Evolutionary conservation across 1,284 basidiomycete species (phyloP), one percentile per base, ranked within the genome.

Genomic region (Cutaneotrichosporon sp.): DNA sequence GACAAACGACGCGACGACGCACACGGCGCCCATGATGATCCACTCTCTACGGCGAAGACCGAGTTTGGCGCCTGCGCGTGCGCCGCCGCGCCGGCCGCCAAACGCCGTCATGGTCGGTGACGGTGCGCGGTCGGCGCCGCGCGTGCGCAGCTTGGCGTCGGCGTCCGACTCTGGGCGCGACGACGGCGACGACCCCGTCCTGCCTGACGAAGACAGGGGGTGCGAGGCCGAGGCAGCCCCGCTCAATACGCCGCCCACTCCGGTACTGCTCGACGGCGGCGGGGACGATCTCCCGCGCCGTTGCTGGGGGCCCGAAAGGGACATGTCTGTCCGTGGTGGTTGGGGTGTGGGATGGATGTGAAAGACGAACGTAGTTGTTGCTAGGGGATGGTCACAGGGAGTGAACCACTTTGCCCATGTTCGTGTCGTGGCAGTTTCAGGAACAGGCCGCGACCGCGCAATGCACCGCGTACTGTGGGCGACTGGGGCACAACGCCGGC

Each of bases 1-100:
- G 12, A 94, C 87, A 34, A 79, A 81, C 10, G 78, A 72, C 0
- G 88, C 90, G 45, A 94, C 22, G 3, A 63, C n/a, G 9, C 56
- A 53, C 5, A 73, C 59, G 3, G 26, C 58, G 21, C 41, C 54
- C n/a, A 73, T 45, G 36, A 73, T 51, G n/a, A 60, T 52, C 70
- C 69, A 72, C 49, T 73, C 71, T 47, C 71, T 59, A 35, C 62
- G 60, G 34, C 64, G 58, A 46, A 73, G 48, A 15, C 65, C 62
- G 4, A 62, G 61, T 12, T 49, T 37, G 0, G 57, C 49, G 9
- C 59, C 63, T 2, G 58, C 58, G 22, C 60, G 56, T 2, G 49
- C 43, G 8, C 58, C 56, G 8, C 58, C 56, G 17, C 56, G 49
- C 18, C 56, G 44, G 8, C 65, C 65, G 10, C 66, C 70, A 52